Conservation (phyloP, 306 rosid species). For the Boehmeria nivea region DNA sequence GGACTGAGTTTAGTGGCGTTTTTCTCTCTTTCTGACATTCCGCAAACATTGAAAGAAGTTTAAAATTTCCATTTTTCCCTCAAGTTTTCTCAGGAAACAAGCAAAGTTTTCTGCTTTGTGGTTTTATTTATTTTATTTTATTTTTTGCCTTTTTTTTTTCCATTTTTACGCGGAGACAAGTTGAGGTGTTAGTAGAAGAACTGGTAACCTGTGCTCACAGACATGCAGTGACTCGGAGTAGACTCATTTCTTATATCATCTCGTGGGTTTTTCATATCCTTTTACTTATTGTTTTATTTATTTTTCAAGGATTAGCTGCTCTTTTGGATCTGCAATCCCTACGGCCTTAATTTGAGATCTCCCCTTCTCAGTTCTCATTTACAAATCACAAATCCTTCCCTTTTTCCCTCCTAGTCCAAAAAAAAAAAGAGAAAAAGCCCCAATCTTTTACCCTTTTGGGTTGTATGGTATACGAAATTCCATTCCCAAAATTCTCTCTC, state of each 20-base stretch:
- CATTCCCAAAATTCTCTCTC: no score
- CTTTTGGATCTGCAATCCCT: conserved; percentile 16
- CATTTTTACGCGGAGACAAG: not conserved
- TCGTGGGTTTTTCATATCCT: no score
- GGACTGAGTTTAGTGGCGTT: conserved; percentile 1
- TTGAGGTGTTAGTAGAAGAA: conserved; percentile 1
- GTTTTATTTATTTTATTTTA: not conserved
- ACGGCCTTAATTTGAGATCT: not conserved
- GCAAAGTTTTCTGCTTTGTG: not conserved
- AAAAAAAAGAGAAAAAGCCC: no score
- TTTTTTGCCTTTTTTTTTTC: not conserved
- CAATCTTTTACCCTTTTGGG: no score
- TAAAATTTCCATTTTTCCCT: not conserved
- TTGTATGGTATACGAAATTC: no score
- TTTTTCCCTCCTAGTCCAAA: no score
- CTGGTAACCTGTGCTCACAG: not conserved
- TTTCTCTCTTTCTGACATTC: conserved; percentile 1
- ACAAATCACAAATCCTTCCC: no score
- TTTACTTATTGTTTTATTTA: not conserved
- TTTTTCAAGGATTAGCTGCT: not conserved
- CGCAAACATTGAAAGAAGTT: conserved; percentile 2
- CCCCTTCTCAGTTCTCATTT: no score
- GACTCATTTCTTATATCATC: conserved; percentile 5
- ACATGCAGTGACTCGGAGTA: conserved; percentile 18
- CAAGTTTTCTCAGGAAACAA: conserved; percentile 6